Evolutionary conservation across 805 yeast species (phyloP).

Genomic region (Ogataea nonfermentans): DNA sequence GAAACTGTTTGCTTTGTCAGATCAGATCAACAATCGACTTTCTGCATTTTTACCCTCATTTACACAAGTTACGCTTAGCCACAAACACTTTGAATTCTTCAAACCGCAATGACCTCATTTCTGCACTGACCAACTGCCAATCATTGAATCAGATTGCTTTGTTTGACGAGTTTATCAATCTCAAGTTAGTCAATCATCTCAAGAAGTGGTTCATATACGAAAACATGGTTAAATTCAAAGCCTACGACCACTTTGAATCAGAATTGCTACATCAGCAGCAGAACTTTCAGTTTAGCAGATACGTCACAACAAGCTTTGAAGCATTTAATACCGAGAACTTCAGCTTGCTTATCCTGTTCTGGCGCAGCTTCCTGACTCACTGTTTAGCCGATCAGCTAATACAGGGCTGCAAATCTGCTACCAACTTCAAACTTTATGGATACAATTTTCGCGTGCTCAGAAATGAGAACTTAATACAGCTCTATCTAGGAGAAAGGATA

Average conservation of each 20-base stretch:
- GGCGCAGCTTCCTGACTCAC: constrained; percentile 23
- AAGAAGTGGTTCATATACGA: constrained; percentile 29
- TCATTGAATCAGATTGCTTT: constrained; percentile 16
- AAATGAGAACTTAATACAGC: constrained; percentile 18
- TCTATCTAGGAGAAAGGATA: constrained; percentile 18
- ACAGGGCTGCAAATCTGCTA: neutral
- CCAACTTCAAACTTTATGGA: constrained; percentile 26
- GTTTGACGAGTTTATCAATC: constrained; percentile 25
- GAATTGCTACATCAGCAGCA: constrained; percentile 23
- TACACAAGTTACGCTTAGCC: constrained; percentile 19
- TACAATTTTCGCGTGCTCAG: constrained; percentile 25
- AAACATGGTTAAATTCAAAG: constrained; percentile 20
- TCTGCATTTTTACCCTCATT: constrained; percentile 5
- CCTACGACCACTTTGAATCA: constrained; percentile 17
- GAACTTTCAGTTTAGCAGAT: constrained; percentile 17
- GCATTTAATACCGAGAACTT: constrained; percentile 19
- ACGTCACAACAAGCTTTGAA: constrained; percentile 20
- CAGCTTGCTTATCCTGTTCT: constrained; percentile 25
- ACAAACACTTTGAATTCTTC: constrained; percentile 19
- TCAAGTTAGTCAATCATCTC: constrained; percentile 20
- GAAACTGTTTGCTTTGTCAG: constrained; percentile 31
- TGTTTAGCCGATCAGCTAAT: constrained; percentile 14
- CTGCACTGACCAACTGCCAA: constrained; percentile 6
- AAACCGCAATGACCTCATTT: constrained; percentile 11
- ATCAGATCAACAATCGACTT: constrained; percentile 18